A percentile compares a stretch with the other conserved stretches of the same genome.
Conservation (phyloP, 2,329 filamentous ascomycete species). For the Colletotrichum karsti region DNA sequence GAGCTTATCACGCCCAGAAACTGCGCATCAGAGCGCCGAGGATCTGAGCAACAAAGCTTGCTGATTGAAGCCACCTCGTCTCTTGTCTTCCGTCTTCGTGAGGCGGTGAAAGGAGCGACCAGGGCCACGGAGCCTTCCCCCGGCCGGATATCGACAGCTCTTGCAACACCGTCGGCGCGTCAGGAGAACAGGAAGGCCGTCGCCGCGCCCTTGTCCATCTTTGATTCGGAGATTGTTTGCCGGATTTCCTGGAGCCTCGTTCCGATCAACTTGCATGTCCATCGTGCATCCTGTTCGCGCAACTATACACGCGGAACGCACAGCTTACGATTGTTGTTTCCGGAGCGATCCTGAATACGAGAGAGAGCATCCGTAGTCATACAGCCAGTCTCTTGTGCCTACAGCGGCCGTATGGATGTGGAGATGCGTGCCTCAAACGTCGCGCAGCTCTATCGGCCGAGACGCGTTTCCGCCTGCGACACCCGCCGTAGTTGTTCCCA, state of each 20-base stretch:
- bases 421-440: slow-evolving; percentile 15
- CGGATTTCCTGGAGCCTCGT: background rate
- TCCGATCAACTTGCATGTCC: background rate
- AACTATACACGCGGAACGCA: background rate
- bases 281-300: background rate
- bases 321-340: background rate
- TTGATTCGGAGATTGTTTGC: background rate
- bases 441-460: slow-evolving; percentile 28
- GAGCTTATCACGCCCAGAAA: slow-evolving; percentile 24
- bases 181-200: background rate
- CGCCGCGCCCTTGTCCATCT: background rate
- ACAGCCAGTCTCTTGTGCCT: background rate
- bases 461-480: slow-evolving; percentile 15
- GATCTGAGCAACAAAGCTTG: slow-evolving; percentile 17
- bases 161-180: background rate
- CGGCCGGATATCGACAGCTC: slow-evolving; percentile 16
- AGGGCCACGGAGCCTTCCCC: slow-evolving; percentile 8
- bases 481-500: background rate
- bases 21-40: slow-evolving; percentile 26
- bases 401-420: slow-evolving; percentile 25
- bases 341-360: background rate
- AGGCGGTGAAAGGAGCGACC: slow-evolving; percentile 24
- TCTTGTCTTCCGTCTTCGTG: slow-evolving; percentile 1
- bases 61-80: slow-evolving; percentile 15
- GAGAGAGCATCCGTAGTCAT: slow-evolving; percentile 1